These are phyloP conservation scores for Boletus sensibilis DNA, from an alignment of 768 basidiomycete genomes.

Conservation along the genomic window DNA sequence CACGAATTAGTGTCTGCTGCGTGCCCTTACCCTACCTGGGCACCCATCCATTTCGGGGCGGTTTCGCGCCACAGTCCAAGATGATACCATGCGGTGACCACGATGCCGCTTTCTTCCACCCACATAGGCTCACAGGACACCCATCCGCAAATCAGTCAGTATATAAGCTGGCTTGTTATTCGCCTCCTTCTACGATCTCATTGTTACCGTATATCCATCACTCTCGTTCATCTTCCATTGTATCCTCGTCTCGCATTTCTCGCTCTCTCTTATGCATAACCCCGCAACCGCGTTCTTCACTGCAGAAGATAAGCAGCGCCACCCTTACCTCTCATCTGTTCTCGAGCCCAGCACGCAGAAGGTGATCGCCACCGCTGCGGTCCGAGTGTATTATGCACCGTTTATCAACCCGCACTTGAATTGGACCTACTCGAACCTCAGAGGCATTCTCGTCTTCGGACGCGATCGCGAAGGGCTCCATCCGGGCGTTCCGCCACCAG, in stretches of 20 bases:
- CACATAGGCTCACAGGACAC: constrained; percentile 22
- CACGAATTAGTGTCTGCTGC: constrained; percentile 19
- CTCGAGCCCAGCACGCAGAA: constrained; percentile 42
- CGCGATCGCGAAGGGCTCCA: constrained; percentile 31
- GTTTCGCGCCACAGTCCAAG: constrained; percentile 31
- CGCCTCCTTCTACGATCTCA: constrained; percentile 13
- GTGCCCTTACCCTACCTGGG: constrained; percentile 30
- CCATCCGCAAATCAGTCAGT: constrained; percentile 29
- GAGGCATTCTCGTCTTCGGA: constrained; percentile 59
- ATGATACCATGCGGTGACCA: constrained; percentile 35
- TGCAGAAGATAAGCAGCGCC: constrained; percentile 38
- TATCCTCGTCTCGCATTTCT: constrained; percentile 3
- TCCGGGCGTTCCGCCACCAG: constrained; percentile 23
- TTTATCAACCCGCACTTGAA: constrained; percentile 45
- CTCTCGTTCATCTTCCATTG: constrained; percentile 18
- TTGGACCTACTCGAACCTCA: constrained; percentile 62
- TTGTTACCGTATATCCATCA: constrained; percentile 11
- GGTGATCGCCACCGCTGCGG: constrained; percentile 52
- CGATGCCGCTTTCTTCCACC: constrained; percentile 35
- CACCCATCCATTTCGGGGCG: constrained; percentile 30
- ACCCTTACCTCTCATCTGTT: constrained; percentile 39
- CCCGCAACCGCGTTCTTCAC: constrained; percentile 35
- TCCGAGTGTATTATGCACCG: constrained; percentile 62
- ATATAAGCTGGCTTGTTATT: constrained; percentile 30
- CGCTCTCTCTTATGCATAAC: constrained; percentile 29